Percentiles rank a stretch among this genome's conserved stretches.
phyloP scores from a whole-genome alignment of 495 filamentous ascomycete species.

The Xylona heveae region DNA sequence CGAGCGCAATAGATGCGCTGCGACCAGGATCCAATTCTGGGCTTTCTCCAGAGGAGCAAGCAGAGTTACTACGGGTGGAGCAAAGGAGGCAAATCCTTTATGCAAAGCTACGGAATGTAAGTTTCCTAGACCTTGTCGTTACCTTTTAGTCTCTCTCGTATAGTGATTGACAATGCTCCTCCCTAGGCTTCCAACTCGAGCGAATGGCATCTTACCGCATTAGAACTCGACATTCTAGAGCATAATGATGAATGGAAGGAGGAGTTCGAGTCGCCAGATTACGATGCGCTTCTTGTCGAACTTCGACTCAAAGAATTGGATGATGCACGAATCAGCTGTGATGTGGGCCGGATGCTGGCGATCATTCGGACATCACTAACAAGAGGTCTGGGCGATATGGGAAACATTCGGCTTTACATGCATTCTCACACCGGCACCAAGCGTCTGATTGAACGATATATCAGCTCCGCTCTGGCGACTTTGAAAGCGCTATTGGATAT shows the following conservation, averaged over 20 bases:
- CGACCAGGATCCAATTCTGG: conserved; percentile 11
- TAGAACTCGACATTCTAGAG: conserved; percentile 62
- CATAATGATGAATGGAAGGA: conserved; percentile 67
- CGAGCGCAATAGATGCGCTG: neutral
- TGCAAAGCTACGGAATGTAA: conserved; percentile 37
- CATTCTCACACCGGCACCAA: conserved; percentile 80
- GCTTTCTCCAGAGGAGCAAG: conserved; percentile 29
- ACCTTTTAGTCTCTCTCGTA: neutral
- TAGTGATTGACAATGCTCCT: neutral
- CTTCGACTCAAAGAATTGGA: conserved; percentile 51
- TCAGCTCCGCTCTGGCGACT: conserved; percentile 51
- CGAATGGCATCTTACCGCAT: conserved; percentile 30
- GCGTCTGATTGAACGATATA: conserved; percentile 65
- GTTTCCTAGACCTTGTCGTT: too few relatives aligned
- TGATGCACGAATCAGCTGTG: conserved; percentile 48
- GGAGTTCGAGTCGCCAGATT: conserved; percentile 41
- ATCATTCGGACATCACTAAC: conserved; percentile 63
- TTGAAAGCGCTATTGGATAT: conserved; percentile 47
- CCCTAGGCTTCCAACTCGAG: conserved; percentile 14
- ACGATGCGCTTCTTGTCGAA: conserved; percentile 44
- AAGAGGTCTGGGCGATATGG: conserved; percentile 70
- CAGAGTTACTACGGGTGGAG: conserved; percentile 24
- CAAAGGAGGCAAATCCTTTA: conserved; percentile 41
- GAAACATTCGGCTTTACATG: conserved; percentile 58
- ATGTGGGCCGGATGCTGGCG: conserved; percentile 57